phyloP scores from a whole-genome alignment of 228 moss, liverwort and hornwort genomes.

The Sphagnum fallax region DNA sequence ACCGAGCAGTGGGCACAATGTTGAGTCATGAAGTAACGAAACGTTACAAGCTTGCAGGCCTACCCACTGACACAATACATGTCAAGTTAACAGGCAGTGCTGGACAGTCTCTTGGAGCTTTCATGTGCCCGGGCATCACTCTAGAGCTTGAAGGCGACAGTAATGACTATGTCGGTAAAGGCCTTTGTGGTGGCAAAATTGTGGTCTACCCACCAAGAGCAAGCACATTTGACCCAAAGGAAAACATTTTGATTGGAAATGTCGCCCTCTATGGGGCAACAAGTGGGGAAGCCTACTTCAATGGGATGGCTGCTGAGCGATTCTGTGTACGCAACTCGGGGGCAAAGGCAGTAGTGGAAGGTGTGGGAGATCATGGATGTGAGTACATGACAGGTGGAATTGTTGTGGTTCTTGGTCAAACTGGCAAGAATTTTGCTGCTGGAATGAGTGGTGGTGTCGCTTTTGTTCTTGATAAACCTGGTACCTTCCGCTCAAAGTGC shows the following conservation, averaged over 20 bases:
- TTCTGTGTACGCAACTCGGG: conserved; percentile 71
- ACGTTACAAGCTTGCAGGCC: conserved; percentile 34
- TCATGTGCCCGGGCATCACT: conserved; percentile 57
- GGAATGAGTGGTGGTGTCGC: conserved; percentile 80
- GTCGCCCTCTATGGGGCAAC: conserved; percentile 74
- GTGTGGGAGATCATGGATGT: conserved; percentile 73
- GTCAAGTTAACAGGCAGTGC: conserved; percentile 61
- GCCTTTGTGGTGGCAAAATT: conserved; percentile 56
- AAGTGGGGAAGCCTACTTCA: conserved; percentile 66
- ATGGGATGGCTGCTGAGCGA: conserved; percentile 72
- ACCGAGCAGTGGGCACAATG: conserved; percentile 72
- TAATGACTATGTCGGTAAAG: conserved; percentile 79
- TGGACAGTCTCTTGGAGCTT: conserved; percentile 65
- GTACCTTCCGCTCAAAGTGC: conserved; percentile 48
- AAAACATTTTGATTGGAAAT: conserved; percentile 69
- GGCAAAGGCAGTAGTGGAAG: conserved; percentile 75
- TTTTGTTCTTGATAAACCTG: conserved; percentile 55
- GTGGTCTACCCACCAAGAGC: conserved; percentile 48
- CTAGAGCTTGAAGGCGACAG: conserved; percentile 68
- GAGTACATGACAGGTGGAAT: conserved; percentile 76
- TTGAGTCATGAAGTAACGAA: conserved; percentile 72
- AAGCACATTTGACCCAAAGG: conserved; percentile 64
- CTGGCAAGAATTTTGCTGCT: conserved; percentile 70
- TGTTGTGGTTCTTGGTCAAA: conserved; percentile 64
- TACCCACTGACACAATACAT: conserved; percentile 47